These are phyloP conservation scores for Schwanniomyces vanrijiae DNA, from an alignment of 805 yeast genomes.

Conservation along the genomic window DNA sequence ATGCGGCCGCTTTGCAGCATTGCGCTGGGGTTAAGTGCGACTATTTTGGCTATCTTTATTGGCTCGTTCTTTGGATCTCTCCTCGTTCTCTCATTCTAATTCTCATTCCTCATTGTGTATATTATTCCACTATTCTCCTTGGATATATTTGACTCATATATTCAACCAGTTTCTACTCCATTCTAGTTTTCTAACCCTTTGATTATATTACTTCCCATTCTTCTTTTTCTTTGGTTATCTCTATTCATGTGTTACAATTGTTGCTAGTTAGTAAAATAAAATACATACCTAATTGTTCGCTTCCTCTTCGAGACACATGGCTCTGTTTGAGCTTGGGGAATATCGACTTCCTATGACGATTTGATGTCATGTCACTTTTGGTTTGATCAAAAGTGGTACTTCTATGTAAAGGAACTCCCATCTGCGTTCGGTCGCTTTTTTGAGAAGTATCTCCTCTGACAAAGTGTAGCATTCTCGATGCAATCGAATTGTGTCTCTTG, in stretches of 20 bases:
- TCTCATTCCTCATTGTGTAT: too few species aligned
- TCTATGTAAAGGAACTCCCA: background rate
- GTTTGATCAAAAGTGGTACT: constrained; percentile 31
- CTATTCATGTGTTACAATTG: background rate
- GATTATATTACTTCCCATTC: too few species aligned
- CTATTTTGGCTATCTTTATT: background rate
- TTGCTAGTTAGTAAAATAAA: constrained; percentile 4
- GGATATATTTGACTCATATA: too few species aligned
- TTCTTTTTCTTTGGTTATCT: too few species aligned
- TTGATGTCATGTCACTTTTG: constrained; percentile 31
- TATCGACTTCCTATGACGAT: constrained; percentile 21
- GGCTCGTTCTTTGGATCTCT: background rate
- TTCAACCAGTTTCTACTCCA: too few species aligned
- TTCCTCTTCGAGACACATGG: constrained; percentile 18
- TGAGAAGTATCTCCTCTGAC: constrained; percentile 11
- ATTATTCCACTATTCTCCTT: too few species aligned
- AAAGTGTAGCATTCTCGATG: constrained; percentile 19
- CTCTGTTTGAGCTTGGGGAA: constrained; percentile 11
- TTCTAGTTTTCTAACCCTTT: too few species aligned
- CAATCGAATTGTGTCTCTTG: constrained; percentile 16
- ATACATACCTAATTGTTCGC: constrained; percentile 38
- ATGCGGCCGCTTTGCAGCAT: background rate
- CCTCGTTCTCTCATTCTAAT: background rate
- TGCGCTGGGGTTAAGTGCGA: background rate
- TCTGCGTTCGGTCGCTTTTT: background rate